A percentile compares a stretch with the other conserved stretches of the same genome.
phyloP scores from a whole-genome alignment of 768 basidiomycete genomes.

The Xerocomus potaroensis region DNA sequence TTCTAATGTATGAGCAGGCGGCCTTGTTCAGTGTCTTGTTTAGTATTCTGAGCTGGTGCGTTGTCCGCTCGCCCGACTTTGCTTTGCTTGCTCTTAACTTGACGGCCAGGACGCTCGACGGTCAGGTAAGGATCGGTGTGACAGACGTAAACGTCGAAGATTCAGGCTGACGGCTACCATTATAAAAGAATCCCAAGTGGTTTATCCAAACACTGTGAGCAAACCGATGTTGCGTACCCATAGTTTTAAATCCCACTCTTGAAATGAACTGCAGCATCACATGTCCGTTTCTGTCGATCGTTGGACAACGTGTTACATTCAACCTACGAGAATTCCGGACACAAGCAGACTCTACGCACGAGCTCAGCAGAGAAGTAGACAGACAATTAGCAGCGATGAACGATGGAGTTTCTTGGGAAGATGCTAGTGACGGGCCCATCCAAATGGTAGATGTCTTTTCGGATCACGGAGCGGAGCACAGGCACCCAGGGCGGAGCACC shows the following conservation, averaged over 20 bases:
- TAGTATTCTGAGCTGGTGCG: slow-evolving; percentile 16
- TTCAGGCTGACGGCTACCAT: neutral
- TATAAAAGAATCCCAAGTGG: neutral
- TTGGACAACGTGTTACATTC: neutral
- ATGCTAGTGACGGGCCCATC: too few species aligned
- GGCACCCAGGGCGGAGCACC: neutral
- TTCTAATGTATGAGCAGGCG: slow-evolving; percentile 4
- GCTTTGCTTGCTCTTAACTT: neutral
- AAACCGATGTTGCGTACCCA: neutral
- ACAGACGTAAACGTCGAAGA: neutral
- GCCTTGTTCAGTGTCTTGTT: slow-evolving; percentile 10
- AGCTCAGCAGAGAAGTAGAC: neutral
- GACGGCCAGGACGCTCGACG: slow-evolving; percentile 6
- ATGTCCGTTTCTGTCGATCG: neutral
- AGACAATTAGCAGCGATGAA: neutral
- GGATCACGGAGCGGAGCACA: neutral
- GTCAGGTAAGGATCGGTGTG: slow-evolving; percentile 5
- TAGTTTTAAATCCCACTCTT: neutral
- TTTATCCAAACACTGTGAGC: neutral
- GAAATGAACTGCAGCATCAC: neutral
- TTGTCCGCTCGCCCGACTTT: neutral
- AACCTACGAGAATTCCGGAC: neutral
- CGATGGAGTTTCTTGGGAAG: neutral
- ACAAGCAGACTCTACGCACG: neutral
- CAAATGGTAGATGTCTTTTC: neutral